These are phyloP conservation scores for Arctium minus DNA, from an alignment of 129 eudicot genomes.

Conservation along the genomic window DNA sequence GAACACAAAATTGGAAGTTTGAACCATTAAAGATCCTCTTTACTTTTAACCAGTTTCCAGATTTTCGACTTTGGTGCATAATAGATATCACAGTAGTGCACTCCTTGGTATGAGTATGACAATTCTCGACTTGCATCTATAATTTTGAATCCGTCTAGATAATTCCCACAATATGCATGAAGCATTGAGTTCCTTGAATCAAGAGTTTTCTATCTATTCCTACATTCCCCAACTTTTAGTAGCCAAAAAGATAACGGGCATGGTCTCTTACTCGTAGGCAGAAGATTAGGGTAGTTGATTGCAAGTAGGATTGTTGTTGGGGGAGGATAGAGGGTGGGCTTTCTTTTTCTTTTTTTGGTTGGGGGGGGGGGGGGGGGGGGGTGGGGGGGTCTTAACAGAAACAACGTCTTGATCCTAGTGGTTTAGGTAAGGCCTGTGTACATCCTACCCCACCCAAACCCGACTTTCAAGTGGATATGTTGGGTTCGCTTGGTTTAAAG, in stretches of 20 bases:
- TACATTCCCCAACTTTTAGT: background rate
- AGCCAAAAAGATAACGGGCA: background rate
- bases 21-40: background rate
- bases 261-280: no score
- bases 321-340: no score
- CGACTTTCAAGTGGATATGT: no score
- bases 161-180: background rate
- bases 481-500: no score
- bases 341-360: no score
- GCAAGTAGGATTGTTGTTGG: no score
- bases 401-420: no score
- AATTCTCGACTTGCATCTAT: background rate
- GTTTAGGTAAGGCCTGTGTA: no score
- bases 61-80: background rate
- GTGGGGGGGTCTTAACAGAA: no score
- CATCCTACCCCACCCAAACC: no score
- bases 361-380: no score
- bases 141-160: background rate
- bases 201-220: background rate
- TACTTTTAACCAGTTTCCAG: background rate
- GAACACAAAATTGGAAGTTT: background rate
- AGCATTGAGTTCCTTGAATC: background rate
- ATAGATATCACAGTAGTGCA: background rate
- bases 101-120: background rate
- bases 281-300: no score